phyloP scores from a whole-genome alignment of 768 basidiomycete species.

The Rhodosporidiobolus sp. region DNA sequence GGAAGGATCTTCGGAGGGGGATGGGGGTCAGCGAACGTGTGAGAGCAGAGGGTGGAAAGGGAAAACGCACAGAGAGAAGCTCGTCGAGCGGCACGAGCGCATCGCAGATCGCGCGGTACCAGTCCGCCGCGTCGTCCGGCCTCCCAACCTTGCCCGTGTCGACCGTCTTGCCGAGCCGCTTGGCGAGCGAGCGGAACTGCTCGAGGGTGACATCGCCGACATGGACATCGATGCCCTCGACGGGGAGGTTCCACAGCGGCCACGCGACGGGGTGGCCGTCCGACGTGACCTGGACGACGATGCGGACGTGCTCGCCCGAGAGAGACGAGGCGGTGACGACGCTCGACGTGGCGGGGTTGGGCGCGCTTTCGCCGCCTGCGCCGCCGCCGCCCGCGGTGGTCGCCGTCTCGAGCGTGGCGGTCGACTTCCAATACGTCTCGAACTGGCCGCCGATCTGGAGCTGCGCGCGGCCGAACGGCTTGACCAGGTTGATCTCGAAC shows the following conservation, averaged over 20 bases:
- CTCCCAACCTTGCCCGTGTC: constrained; percentile 38
- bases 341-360: constrained; percentile 34
- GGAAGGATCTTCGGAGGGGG: constrained; percentile 54
- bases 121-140: constrained; percentile 46
- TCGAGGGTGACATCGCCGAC: constrained; percentile 78
- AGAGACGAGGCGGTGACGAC: constrained; percentile 80
- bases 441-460: constrained; percentile 90
- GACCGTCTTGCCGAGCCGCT: constrained; percentile 53
- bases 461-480: constrained; percentile 85
- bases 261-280: constrained; percentile 87
- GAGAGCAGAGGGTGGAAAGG: constrained; percentile 8
- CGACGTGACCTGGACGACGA: constrained; percentile 84
- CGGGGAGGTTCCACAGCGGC: constrained; percentile 70
- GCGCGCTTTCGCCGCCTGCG: constrained; percentile 41
- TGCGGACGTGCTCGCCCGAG: constrained; percentile 78
- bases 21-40: constrained; percentile 46
- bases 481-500: constrained; percentile 81
- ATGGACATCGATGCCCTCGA: constrained; percentile 67
- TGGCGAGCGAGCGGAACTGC: constrained; percentile 72
- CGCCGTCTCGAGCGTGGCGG: constrained; percentile 48
- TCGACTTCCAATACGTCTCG: constrained; percentile 98
- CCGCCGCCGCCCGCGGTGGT: constrained; percentile 45
- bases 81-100: constrained; percentile 66
- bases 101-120: constrained; percentile 48
- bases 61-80: constrained; percentile 64